phyloP scores from a whole-genome alignment of 305 asterid species.

The Withania somnifera region DNA sequence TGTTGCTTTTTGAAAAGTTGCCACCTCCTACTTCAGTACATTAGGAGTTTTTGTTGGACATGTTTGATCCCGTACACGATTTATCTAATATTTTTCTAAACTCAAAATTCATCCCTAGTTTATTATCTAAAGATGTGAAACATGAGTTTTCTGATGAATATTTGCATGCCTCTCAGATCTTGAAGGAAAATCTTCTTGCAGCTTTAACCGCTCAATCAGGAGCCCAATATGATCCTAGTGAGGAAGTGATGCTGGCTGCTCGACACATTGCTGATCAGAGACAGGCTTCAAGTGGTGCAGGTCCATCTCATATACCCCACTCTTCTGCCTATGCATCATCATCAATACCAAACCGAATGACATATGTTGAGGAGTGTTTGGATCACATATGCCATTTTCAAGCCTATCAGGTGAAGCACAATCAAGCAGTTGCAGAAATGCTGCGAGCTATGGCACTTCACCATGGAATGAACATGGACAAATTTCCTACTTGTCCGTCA shows the following conservation, averaged over 20 bases:
- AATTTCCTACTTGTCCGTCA: background rate
- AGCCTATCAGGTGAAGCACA: conserved; percentile 1
- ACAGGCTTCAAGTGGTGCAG: background rate
- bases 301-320: background rate
- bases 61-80: too few relatives aligned
- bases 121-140: background rate
- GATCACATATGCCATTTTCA: background rate
- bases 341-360: background rate
- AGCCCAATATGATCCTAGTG: background rate
- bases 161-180: background rate
- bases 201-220: background rate
- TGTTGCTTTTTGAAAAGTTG: background rate
- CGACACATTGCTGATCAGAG: background rate
- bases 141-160: background rate
- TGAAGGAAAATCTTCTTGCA: background rate
- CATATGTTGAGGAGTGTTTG: background rate
- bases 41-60: too few relatives aligned
- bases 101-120: background rate
- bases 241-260: background rate
- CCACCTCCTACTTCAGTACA: background rate
- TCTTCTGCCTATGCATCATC: background rate
- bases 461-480: conserved; percentile 1
- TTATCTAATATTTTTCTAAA: background rate
- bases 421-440: background rate
- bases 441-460: background rate